Evolutionary conservation across 495 filamentous ascomycete genomes (phyloP).

Genomic region (Penicillium cosmopolitanum): DNA sequence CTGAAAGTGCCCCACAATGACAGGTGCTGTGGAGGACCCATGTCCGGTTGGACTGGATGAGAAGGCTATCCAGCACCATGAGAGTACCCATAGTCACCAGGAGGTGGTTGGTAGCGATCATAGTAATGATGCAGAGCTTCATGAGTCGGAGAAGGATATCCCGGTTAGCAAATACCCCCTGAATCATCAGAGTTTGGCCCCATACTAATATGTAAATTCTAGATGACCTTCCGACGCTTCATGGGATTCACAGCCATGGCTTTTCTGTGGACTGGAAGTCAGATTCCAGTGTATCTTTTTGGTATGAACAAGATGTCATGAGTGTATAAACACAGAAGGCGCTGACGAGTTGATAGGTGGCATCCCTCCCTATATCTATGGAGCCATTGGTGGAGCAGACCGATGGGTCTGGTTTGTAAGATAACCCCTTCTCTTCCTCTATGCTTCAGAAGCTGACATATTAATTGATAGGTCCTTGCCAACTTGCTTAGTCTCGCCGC

Average conservation of each 20-base stretch:
- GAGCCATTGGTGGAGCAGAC: constrained; percentile 65
- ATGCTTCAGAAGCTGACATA: constrained; percentile 1
- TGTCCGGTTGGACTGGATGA: constrained; percentile 28
- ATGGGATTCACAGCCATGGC: constrained; percentile 67
- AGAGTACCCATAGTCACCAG: constrained; percentile 30
- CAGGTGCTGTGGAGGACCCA: constrained; percentile 23
- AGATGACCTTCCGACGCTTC: constrained; percentile 62
- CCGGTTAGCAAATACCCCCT: constrained; percentile 14
- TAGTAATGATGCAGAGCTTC: constrained; percentile 25
- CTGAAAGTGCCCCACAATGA: constrained; percentile 17
- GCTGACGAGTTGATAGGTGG: constrained; percentile 42
- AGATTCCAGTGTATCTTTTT: constrained; percentile 66
- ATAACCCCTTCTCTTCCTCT: background rate
- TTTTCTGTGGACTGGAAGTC: constrained; percentile 67
- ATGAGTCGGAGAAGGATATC: constrained; percentile 29
- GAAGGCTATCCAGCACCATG: constrained; percentile 27
- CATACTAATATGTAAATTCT: constrained; percentile 9
- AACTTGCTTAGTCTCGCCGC: constrained; percentile 69
- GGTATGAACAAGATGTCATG: constrained; percentile 33
- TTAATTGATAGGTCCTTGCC: constrained; percentile 50
- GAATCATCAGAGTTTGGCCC: background rate
- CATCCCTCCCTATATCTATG: constrained; percentile 67
- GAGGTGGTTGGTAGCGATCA: constrained; percentile 20
- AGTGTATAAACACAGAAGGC: background rate
- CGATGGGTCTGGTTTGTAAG: constrained; percentile 73